Conservation (phyloP, 2,329 filamentous ascomycete genomes). For the Teratosphaeria pseudoeucalypti region DNA sequence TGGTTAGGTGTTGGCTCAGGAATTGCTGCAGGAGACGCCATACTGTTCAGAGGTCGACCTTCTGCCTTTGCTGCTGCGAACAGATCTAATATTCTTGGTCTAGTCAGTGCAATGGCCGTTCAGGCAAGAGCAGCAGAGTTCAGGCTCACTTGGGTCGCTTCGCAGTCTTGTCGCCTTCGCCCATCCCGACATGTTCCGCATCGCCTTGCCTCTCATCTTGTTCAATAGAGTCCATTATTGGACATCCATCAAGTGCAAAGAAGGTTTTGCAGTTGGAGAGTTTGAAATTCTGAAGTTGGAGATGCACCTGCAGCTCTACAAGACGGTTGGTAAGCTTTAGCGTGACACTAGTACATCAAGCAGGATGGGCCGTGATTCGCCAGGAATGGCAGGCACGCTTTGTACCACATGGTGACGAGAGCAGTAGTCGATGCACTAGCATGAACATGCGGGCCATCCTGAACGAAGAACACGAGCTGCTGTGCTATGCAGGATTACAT, state of each 20-base stretch:
- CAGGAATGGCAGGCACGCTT: not conserved
- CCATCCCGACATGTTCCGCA: not conserved
- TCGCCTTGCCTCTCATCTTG: not conserved
- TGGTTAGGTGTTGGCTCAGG: not conserved
- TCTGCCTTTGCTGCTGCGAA: not conserved
- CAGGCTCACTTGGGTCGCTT: not conserved
- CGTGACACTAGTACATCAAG: not conserved
- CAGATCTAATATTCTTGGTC: not conserved
- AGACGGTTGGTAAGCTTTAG: not conserved
- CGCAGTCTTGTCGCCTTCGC: not conserved
- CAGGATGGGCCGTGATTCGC: not conserved
- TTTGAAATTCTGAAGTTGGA: not conserved
- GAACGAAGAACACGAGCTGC: not conserved
- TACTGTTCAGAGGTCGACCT: not conserved
- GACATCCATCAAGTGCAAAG: not conserved
- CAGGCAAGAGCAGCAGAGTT: not conserved
- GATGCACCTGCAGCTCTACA: not conserved
- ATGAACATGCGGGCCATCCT: not conserved
- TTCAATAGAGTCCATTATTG: not conserved
- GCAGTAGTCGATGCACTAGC: not conserved
- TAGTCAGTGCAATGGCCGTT: not conserved
- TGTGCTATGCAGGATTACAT: not conserved
- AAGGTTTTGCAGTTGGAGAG: not conserved
- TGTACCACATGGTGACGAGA: not conserved
- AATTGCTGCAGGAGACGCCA: conserved; percentile 3